These are phyloP conservation scores for Aspergillus niger DNA, from an alignment of 2,329 filamentous ascomycete species.

Conservation along the genomic window DNA sequence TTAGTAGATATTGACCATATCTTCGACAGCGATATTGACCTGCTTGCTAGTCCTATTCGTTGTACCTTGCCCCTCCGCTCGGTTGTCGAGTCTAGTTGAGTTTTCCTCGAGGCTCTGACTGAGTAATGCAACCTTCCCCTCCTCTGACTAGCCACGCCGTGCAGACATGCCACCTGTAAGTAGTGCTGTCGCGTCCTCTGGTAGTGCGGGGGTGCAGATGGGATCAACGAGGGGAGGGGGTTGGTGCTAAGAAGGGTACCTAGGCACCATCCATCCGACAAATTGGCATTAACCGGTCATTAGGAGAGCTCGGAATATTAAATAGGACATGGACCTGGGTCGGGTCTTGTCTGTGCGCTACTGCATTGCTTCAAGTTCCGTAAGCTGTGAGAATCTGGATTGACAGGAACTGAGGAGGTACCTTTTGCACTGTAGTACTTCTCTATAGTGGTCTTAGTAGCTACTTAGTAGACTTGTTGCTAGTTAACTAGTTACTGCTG, in stretches of 20 bases:
- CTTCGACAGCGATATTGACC: too few species aligned
- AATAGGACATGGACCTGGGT: neutral
- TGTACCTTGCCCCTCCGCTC: neutral
- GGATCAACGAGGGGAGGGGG: neutral
- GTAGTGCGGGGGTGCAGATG: conserved; percentile 11
- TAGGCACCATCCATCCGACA: neutral
- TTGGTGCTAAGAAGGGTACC: neutral
- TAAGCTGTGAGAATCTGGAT: too few species aligned
- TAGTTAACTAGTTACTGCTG: too few species aligned
- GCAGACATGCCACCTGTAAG: conserved; percentile 3
- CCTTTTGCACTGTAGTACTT: neutral
- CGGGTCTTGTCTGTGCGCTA: too few species aligned
- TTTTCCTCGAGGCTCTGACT: neutral
- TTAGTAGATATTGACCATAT: too few species aligned
- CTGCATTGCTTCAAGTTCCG: too few species aligned
- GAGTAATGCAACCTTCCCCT: neutral
- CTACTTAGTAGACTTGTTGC: neutral
- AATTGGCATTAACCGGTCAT: neutral
- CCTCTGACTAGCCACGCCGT: conserved; percentile 1
- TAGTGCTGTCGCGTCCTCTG: conserved; percentile 7
- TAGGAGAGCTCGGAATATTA: neutral
- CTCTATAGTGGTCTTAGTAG: too few species aligned
- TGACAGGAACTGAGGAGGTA: neutral
- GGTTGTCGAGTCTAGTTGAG: neutral
- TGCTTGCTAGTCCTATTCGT: neutral